Conservation (phyloP, 2,329 filamentous ascomycete species). For the Cladophialophora exuberans region DNA sequence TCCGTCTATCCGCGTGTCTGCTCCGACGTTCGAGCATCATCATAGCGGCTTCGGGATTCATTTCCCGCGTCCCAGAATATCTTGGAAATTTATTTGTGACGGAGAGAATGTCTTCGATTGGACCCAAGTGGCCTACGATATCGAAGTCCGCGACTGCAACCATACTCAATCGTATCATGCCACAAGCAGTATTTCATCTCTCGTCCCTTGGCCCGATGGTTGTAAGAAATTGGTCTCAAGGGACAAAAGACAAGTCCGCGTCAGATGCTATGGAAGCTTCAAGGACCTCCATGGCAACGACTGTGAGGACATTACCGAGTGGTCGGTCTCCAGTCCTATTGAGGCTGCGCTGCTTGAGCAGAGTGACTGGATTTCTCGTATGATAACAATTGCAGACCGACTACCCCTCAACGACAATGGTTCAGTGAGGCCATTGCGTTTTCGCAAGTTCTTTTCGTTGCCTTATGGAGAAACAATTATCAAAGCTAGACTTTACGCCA, state of each 20-base stretch:
- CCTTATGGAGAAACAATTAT: not conserved
- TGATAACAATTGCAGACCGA: conserved; percentile 26
- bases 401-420: conserved; percentile 31
- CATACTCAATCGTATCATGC: conserved; percentile 25
- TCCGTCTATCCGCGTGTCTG: not conserved
- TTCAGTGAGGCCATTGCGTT: conserved; percentile 38
- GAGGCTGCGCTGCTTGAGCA: conserved; percentile 41
- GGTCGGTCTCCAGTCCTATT: conserved; percentile 23
- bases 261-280: conserved; percentile 4
- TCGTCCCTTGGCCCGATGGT: conserved; percentile 36
- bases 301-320: not conserved
- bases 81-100: conserved; percentile 33
- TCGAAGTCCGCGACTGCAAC: conserved; percentile 26
- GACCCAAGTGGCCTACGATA: conserved; percentile 36
- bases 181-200: conserved; percentile 29
- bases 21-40: conserved; percentile 23
- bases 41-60: conserved; percentile 34
- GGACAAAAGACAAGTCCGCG: not conserved
- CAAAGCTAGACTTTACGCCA: conserved; percentile 52
- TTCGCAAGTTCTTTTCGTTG: conserved; percentile 39
- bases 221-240: not conserved
- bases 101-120: conserved; percentile 25
- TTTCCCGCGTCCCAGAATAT: conserved; percentile 33
- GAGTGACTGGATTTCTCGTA: conserved; percentile 39
- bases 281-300: not conserved